Evolutionary conservation across 805 yeast species (phyloP), one percentile per base, ranked within the genome.

Genomic region (Diddensiella santjacobensis): DNA sequence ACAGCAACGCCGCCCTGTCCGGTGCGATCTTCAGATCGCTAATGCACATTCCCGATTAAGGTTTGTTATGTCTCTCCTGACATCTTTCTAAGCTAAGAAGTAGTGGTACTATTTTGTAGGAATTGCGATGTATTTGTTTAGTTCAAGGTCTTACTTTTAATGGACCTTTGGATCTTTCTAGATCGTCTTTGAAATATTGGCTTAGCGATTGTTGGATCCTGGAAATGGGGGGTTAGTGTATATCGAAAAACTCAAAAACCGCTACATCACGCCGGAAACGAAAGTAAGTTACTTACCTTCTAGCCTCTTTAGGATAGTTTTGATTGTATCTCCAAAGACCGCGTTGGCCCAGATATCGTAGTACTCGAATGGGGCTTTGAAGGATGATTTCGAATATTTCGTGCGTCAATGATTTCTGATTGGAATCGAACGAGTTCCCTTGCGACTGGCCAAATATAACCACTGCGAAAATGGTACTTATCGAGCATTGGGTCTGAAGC

Each of bases 241-340:
- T 26, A 26, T 8, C 31, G 13, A 26, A 13, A 26, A 13, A 13
- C 13, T 26, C 31, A 8, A 26, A 26, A 26, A 26, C 31, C 31
- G 31, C n/a, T n/a, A n/a, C n/a, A n/a, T n/a, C n/a, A n/a, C n/a
- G n/a, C n/a, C n/a, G n/a, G n/a, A n/a, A n/a, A n/a, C n/a, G n/a
- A n/a, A n/a, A n/a, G n/a, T n/a, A n/a, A n/a, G n/a, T n/a, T n/a
- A 26, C 31, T 8, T 35, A 35, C 38, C 38, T 35, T 35, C 20
- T 35, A 6, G 20, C 38, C 15, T 35, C 38, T 15, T 10, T 17
- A 6, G 38, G 38, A 35, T 35, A n/a, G 20, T 8, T 17, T 8
- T n/a, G 38, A 17, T 17, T 17, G 15, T 10, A 35, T 35, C 38
- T 35, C 38, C 38, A 35, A 10, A 35, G 38, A 35, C 17, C 38